These are phyloP conservation scores for Alternaria dauci DNA, from an alignment of 2,329 filamentous ascomycete species.

Conservation along the genomic window DNA sequence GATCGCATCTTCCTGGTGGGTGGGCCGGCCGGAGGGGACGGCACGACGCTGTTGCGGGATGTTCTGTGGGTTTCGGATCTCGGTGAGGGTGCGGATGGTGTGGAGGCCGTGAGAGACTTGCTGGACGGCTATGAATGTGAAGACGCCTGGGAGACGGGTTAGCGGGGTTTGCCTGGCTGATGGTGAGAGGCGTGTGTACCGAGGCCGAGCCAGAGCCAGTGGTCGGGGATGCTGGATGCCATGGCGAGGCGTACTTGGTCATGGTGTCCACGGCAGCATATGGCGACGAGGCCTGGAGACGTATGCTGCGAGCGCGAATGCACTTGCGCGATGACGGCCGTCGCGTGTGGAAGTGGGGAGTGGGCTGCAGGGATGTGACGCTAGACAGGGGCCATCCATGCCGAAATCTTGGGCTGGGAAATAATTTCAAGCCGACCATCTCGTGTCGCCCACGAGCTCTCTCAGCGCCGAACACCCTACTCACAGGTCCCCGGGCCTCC, in stretches of 20 bases:
- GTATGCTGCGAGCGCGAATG: conserved; percentile 10
- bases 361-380: conserved; percentile 8
- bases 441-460: conserved; percentile 9
- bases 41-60: conserved; percentile 56
- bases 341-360: conserved; percentile 15
- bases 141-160: conserved; percentile 56
- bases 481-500: conserved; percentile 2
- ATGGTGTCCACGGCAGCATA: conserved; percentile 16
- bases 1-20: conserved; percentile 70
- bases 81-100: conserved; percentile 69
- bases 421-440: conserved; percentile 22
- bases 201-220: conserved; percentile 58
- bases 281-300: conserved; percentile 1
- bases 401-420: conserved; percentile 31
- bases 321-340: conserved; percentile 27
- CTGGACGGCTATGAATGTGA: conserved; percentile 66
- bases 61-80: conserved; percentile 68
- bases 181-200: conserved; percentile 50
- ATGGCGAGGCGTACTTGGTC: conserved; percentile 32
- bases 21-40: conserved; percentile 60
- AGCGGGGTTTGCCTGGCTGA: conserved; percentile 51
- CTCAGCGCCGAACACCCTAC: background rate
- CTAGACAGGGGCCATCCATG: conserved; percentile 23
- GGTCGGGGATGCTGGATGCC: conserved; percentile 53
- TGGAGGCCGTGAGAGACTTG: conserved; percentile 67